Conservation (phyloP, 2,329 filamentous ascomycete species). For the Penicillium sp. region DNA sequence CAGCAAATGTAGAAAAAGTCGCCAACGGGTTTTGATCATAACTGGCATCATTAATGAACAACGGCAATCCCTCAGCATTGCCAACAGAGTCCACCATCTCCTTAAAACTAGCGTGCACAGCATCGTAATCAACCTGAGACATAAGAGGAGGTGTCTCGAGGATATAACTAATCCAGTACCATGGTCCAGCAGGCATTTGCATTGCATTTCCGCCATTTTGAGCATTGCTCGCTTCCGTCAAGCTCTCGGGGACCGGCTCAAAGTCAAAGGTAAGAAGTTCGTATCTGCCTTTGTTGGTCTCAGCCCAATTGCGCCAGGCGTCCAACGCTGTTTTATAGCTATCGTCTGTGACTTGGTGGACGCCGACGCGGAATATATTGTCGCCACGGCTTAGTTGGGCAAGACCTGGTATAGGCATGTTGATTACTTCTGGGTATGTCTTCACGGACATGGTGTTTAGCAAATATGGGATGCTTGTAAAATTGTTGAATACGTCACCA, state of each 20-base stretch:
- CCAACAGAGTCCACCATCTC: constrained; percentile 26
- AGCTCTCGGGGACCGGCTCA: constrained; percentile 26
- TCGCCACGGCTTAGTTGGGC: constrained; percentile 26
- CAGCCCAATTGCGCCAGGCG: constrained; percentile 27
- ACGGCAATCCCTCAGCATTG: constrained; percentile 24
- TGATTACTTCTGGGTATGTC: constrained; percentile 29
- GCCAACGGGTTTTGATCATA: constrained; percentile 24
- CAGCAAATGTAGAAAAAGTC: constrained; percentile 28
- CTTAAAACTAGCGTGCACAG: constrained; percentile 27
- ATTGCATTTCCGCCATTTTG: constrained; percentile 30
- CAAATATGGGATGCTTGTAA: constrained; percentile 28
- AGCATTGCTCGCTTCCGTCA: constrained; percentile 30
- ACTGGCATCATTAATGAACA: constrained; percentile 34
- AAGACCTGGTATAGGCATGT: constrained; percentile 30
- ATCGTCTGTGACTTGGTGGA: constrained; percentile 25
- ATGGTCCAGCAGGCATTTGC: constrained; percentile 33
- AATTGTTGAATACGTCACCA: constrained; percentile 29
- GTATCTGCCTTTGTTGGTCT: constrained; percentile 28
- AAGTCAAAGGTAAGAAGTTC: constrained; percentile 24
- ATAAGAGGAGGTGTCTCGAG: constrained; percentile 23
- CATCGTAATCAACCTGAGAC: constrained; percentile 21
- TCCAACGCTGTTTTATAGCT: constrained; percentile 21
- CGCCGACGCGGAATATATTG: constrained; percentile 33
- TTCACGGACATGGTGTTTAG: constrained; percentile 26
- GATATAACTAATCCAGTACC: constrained; percentile 30